A percentile compares a stretch with the other conserved stretches of the same genome.
Conservation (phyloP, 2,329 filamentous ascomycete genomes). For the Zopfia rhizophila region DNA sequence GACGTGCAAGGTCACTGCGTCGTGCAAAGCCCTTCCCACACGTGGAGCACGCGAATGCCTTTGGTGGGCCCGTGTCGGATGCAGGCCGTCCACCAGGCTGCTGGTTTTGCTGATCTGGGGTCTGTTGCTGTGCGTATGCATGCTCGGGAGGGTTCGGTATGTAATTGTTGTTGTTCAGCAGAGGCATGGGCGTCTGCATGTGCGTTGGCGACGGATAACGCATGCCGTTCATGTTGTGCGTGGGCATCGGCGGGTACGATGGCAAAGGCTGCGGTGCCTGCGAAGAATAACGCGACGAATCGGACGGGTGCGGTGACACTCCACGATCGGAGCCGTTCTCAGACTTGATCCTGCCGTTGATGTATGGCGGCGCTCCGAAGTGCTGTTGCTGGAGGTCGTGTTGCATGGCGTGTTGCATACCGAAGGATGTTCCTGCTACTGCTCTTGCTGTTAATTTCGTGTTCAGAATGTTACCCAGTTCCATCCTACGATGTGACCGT, state of each 20-base stretch:
- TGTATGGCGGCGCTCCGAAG: conserved; percentile 60
- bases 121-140: conserved; percentile 54
- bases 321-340: conserved; percentile 70
- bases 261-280: conserved; percentile 64
- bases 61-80: conserved; percentile 64
- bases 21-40: conserved; percentile 93
- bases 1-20: conserved; percentile 90
- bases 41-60: conserved; percentile 88
- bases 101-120: conserved; percentile 51
- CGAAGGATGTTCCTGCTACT: conserved; percentile 49
- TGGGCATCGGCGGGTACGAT: conserved; percentile 60
- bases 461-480: conserved; percentile 55
- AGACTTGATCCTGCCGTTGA: conserved; percentile 63
- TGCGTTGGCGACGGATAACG: conserved; percentile 65
- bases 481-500: conserved; percentile 42
- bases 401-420: conserved; percentile 56
- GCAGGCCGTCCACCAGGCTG: conserved; percentile 55
- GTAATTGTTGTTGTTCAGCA: conserved; percentile 67
- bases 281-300: conserved; percentile 67
- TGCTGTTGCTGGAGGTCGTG: conserved; percentile 54
- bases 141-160: conserved; percentile 61
- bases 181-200: conserved; percentile 62
- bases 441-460: conserved; percentile 52
- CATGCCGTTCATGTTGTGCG: conserved; percentile 62
- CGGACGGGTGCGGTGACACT: conserved; percentile 65